Evolutionary conservation across 2,329 filamentous ascomycete species (phyloP).

Genomic region (Annulohypoxylon truncatum): DNA sequence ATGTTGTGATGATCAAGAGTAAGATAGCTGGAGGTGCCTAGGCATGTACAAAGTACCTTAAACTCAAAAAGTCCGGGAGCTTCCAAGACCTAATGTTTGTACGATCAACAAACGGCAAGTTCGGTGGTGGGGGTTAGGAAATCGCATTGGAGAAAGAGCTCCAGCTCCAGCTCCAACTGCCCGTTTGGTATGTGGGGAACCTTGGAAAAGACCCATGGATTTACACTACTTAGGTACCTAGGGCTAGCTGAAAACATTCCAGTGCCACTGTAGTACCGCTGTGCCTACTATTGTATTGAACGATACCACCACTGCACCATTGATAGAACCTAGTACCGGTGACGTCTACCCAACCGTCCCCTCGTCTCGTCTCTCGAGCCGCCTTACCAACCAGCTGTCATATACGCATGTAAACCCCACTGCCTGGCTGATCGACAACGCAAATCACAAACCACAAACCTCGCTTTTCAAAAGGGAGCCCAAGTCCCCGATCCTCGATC

Average conservation of each 20-base stretch:
- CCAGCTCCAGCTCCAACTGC: conserved; percentile 13
- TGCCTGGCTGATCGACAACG: conserved; percentile 35
- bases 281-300: neutral
- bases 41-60: neutral
- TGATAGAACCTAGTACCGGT: conserved; percentile 19
- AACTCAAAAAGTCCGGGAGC: neutral
- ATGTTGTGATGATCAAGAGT: neutral
- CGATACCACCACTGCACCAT: neutral
- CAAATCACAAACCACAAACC: conserved; percentile 29
- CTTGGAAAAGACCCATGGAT: too few species aligned
- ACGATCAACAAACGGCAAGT: neutral
- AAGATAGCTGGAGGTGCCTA: neutral
- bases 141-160: conserved; percentile 9
- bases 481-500: conserved; percentile 28
- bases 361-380: conserved; percentile 20
- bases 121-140: conserved; percentile 17
- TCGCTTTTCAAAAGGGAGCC: conserved; percentile 32
- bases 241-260: neutral
- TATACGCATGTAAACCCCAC: conserved; percentile 21
- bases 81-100: neutral
- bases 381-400: conserved; percentile 11
- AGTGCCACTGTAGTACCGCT: neutral
- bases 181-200: conserved; percentile 32
- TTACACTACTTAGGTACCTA: neutral
- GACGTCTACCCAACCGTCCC: conserved; percentile 30